phyloP scores from a whole-genome alignment of 169 alveolate species.

The Miamiensis avidus region DNA sequence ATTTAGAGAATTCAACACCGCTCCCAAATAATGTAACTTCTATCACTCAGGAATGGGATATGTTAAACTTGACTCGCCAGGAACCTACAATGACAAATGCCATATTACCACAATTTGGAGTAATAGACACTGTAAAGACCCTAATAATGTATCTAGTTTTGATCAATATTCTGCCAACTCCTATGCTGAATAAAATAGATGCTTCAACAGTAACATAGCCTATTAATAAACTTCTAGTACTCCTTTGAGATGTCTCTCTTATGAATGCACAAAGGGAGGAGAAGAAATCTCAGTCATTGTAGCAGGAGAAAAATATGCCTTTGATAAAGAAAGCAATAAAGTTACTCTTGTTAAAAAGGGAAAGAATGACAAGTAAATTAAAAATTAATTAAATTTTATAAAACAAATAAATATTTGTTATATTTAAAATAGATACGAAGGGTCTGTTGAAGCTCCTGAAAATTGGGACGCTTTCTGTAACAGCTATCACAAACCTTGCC shows the following conservation, averaged over 20 bases:
- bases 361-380: too few relatives aligned
- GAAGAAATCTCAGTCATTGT: too few relatives aligned
- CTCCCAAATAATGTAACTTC: background rate
- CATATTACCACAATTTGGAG: background rate
- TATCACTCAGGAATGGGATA: constrained; percentile 13
- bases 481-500: background rate
- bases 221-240: background rate
- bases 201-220: background rate
- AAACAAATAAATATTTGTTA: too few relatives aligned
- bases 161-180: background rate
- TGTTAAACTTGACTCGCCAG: background rate
- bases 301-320: background rate
- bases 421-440: background rate
- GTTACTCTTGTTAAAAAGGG: too few relatives aligned
- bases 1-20: constrained; percentile 13
- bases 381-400: too few relatives aligned
- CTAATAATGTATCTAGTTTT: background rate
- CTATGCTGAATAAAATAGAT: background rate
- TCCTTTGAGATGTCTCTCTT: background rate
- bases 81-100: background rate
- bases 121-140: background rate
- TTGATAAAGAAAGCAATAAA: too few relatives aligned
- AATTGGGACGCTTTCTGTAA: background rate
- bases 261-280: background rate
- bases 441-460: background rate